Evolutionary conservation across 441 rosid genomes (phyloP).

Genomic region (Adansonia gregorii): DNA sequence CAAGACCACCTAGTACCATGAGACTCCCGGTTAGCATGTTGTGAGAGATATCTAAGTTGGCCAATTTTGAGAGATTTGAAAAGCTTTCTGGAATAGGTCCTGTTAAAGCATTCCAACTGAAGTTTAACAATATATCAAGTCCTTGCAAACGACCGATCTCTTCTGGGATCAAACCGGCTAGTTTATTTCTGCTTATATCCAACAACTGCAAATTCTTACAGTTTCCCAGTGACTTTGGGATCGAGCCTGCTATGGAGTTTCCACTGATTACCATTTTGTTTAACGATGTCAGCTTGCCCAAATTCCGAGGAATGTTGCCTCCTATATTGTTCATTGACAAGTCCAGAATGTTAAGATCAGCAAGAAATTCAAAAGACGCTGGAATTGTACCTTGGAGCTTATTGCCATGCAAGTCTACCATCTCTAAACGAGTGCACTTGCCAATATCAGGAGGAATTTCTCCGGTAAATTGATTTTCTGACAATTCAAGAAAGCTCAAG

Average conservation of each 20-base stretch:
- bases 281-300: conserved; percentile 64
- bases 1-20: conserved; percentile 46
- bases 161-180: conserved; percentile 58
- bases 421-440: conserved; percentile 60
- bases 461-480: conserved; percentile 59
- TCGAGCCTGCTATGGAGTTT: conserved; percentile 54
- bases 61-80: conserved; percentile 60
- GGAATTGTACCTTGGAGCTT: conserved; percentile 58
- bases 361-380: conserved; percentile 49
- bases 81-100: conserved; percentile 63
- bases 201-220: conserved; percentile 67
- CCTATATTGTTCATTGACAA: conserved; percentile 53
- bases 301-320: conserved; percentile 54
- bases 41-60: conserved; percentile 67
- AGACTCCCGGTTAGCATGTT: conserved; percentile 64
- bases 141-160: conserved; percentile 60
- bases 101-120: conserved; percentile 61
- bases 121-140: conserved; percentile 62
- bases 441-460: conserved; percentile 61
- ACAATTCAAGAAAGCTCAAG: conserved; percentile 69
- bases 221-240: conserved; percentile 61
- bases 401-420: conserved; percentile 67
- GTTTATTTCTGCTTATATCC: conserved; percentile 63
- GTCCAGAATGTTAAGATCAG: conserved; percentile 59
- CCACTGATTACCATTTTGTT: conserved; percentile 58